Evolutionary conservation across 495 filamentous ascomycete species (phyloP), one percentile per base, ranked within the genome.

Genomic region (Talaromyces liani): DNA sequence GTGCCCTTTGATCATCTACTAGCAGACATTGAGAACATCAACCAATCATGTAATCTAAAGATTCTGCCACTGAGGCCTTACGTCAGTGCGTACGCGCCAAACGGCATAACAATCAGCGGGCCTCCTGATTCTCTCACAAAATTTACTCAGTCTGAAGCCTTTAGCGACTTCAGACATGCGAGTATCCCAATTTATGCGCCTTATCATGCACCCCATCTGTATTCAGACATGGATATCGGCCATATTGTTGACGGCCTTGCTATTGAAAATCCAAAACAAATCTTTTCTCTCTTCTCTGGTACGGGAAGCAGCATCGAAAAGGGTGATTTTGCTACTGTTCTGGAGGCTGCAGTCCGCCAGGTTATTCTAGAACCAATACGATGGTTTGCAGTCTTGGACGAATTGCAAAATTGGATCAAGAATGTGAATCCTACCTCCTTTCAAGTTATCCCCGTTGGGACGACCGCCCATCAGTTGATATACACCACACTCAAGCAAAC

Each of bases 151-250:
- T 61, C 64, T 1, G 60, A n/a, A 18, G 2, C 8, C 18, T 62
- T 62, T 16, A 33, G 33, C 33, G 9, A 47, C 14, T 24, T 57
- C 47, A 63, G 22, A 34, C 14, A n/a, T 29, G 64, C 65, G 41
- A 54, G 16, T 8, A 64, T 66, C 49, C 61, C 53, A 6, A 67
- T 71, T 14, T 64, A 64, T 24, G 69, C 39, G 12, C 72, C 72
- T 6, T 73, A 71, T 34, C 72, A 75, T 57, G 72, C 68, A 2
- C 39, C 65, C 2, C 71, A 75, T 68, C 64, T 73, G 14, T 71
- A 68, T 58, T 63, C 66, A 16, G 27, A 62, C 14, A 58, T 65
- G 0, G 68, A 75, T 62, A 58, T 67, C 16, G 36, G 66, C 1
- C 39, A n/a, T 14, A 41, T 41, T 16, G 39, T 41, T 16, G 39